Evolutionary conservation across 2,329 filamentous ascomycete species (phyloP), one percentile per base, ranked within the genome.

Genomic region (Scolecobasidium constrictum): DNA sequence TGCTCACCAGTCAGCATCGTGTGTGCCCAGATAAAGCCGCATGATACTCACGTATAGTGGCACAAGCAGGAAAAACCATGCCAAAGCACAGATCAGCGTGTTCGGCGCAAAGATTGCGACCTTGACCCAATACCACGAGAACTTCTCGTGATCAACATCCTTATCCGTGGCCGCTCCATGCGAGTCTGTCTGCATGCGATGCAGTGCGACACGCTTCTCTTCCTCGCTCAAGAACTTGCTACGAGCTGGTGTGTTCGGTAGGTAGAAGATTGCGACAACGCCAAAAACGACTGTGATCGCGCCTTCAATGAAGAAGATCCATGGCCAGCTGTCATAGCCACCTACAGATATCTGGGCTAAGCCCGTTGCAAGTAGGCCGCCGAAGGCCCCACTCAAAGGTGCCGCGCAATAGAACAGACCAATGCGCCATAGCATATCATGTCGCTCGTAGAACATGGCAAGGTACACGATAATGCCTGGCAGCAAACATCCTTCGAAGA

Each of bases 251-350:
- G 48, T 49, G 35, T 49, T 46, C n/a, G 54, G 52, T n/a, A 57
- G 45, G 26, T 52, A 49, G 18, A 68, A 74, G 55, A 74, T 62
- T 4, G 57, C 55, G 6, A 52, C 26, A 2, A 55, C n/a, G 1
- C 57, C 55, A 36, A 63, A 52, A 5, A 60, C 37, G 16, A 63
- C 52, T 2, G 61, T 64, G 9, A 59, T 50, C 5, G 63, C 42
- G 21, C 31, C 46, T 41, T 45, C 43, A 17, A 45, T 16, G 20
- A 45, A 82, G 57, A 90, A 90, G 40, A 90, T 86, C 83, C 82
- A 87, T 2, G 75, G 68, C 84, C 84, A 90, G 1, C 81, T 82
- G 2, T 43, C 22, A 35, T 35, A 39, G 16, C 39, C 44, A 20
- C 12, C 16, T 12, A 17, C 28, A 19, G 20, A 28, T 16, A 34